These are phyloP conservation scores for Aspergillus jensenii DNA, from an alignment of 2,329 filamentous ascomycete genomes.

Conservation along the genomic window DNA sequence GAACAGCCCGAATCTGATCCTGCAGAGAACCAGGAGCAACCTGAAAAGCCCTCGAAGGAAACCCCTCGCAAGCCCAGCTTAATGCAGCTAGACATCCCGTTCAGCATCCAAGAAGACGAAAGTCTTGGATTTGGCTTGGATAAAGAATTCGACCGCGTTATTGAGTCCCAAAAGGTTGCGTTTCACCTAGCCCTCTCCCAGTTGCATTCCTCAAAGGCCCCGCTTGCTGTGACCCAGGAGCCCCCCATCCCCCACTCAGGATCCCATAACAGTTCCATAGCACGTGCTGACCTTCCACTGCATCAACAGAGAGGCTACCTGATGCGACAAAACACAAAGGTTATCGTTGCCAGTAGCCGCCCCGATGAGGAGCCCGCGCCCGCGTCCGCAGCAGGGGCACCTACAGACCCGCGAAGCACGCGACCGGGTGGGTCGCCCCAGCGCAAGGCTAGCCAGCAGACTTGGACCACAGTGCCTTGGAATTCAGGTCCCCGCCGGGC, in stretches of 20 bases:
- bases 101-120: conserved; percentile 66
- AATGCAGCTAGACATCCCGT: conserved; percentile 77
- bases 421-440: conserved; percentile 69
- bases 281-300: conserved; percentile 63
- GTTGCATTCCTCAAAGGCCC: conserved; percentile 23
- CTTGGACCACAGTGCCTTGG: conserved; percentile 97
- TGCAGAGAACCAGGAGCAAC: conserved; percentile 25
- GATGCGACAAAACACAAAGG: conserved; percentile 97
- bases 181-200: conserved; percentile 49
- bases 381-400: conserved; percentile 26
- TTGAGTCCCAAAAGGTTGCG: conserved; percentile 94
- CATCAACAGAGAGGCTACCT: conserved; percentile 89
- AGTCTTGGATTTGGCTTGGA: conserved; percentile 79
- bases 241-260: conserved; percentile 15
- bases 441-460: conserved; percentile 79
- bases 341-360: conserved; percentile 82
- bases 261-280: conserved; percentile 2
- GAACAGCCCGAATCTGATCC: conserved; percentile 9
- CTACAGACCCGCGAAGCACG: conserved; percentile 42
- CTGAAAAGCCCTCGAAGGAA: conserved; percentile 12
- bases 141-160: conserved; percentile 90
- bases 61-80: conserved; percentile 67
- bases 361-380: conserved; percentile 57
- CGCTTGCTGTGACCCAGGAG: conserved; percentile 12
- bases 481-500: conserved; percentile 74